phyloP scores from a whole-genome alignment of 257 asterid species.

The Nicotiana knightiana region DNA sequence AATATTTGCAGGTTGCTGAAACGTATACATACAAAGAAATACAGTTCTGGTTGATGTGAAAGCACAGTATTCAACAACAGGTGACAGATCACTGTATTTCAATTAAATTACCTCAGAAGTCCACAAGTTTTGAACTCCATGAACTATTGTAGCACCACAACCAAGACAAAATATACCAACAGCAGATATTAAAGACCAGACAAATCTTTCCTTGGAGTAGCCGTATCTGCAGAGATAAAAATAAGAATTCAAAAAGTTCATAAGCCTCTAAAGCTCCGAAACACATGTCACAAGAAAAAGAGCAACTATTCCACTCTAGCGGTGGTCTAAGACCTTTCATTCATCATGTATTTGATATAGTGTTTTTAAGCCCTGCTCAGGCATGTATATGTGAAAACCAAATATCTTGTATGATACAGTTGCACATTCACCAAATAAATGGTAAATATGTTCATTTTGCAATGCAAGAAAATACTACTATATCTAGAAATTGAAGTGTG shows the following conservation, averaged over 20 bases:
- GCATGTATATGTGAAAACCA: background rate
- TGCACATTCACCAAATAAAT: background rate
- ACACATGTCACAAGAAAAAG: background rate
- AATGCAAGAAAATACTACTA: background rate
- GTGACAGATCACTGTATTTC: slow-evolving; percentile 5
- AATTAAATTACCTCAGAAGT: slow-evolving; percentile 55
- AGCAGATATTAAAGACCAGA: slow-evolving; percentile 97
- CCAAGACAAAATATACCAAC: slow-evolving; percentile 99
- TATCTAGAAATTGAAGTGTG: background rate
- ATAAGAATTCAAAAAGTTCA: slow-evolving; percentile 16
- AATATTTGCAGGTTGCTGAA: slow-evolving; percentile 86
- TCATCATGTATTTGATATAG: background rate
- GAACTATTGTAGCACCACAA: slow-evolving; percentile 91
- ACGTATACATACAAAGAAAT: background rate
- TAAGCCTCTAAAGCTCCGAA: background rate
- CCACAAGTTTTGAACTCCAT: slow-evolving; percentile 93
- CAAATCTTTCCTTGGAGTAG: slow-evolving; percentile 94
- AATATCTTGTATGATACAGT: background rate
- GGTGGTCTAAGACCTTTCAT: background rate
- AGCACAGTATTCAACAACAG: background rate
- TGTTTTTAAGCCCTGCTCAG: background rate
- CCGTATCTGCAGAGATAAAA: slow-evolving; percentile 61
- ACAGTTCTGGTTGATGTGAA: slow-evolving; percentile 4
- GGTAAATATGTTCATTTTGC: background rate
- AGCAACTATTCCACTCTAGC: background rate